A percentile compares a stretch with the other conserved stretches of the same genome.
These are phyloP conservation scores for Penicillium sclerotigenum DNA, from an alignment of 2,329 filamentous ascomycete species.

Conservation along the genomic window DNA sequence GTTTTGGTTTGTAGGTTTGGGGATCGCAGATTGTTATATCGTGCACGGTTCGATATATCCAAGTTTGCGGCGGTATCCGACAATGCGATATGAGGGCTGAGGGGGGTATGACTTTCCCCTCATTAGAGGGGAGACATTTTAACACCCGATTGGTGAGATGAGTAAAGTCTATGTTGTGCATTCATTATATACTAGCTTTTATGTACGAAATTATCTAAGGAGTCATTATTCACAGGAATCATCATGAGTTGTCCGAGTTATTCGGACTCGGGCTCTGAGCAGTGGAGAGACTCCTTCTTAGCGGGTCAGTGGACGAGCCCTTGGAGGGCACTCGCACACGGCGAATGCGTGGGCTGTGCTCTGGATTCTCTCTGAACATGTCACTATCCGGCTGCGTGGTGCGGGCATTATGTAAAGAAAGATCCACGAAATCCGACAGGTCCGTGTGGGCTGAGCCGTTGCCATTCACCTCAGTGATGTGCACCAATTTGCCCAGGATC, in stretches of 20 bases:
- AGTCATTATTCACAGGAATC: conserved; percentile 10
- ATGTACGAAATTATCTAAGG: not conserved
- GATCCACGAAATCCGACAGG: conserved; percentile 26
- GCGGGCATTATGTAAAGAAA: conserved; percentile 14
- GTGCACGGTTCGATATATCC: not conserved
- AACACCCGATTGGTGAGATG: not conserved
- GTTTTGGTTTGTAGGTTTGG: not conserved
- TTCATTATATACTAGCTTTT: conserved; percentile 9
- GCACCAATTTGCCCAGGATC: conserved; percentile 42
- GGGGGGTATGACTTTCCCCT: conserved; percentile 5
- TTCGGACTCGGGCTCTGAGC: conserved; percentile 4
- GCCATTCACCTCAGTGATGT: conserved; percentile 17
- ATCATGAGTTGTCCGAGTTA: conserved; percentile 5
- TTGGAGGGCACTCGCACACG: conserved; percentile 11
- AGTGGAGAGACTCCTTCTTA: conserved; percentile 5
- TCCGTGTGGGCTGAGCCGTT: conserved; percentile 20
- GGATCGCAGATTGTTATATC: not conserved
- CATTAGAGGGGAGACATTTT: not conserved
- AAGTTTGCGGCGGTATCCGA: conserved; percentile 16
- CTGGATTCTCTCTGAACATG: conserved; percentile 1
- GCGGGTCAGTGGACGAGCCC: conserved; percentile 11
- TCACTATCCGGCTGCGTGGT: conserved; percentile 13
- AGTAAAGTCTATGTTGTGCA: not conserved
- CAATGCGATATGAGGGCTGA: conserved; percentile 5
- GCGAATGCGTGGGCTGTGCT: conserved; percentile 1